phyloP scores from a whole-genome alignment of 2,329 filamentous ascomycete genomes.

The Pseudogymnoascus sp. region DNA sequence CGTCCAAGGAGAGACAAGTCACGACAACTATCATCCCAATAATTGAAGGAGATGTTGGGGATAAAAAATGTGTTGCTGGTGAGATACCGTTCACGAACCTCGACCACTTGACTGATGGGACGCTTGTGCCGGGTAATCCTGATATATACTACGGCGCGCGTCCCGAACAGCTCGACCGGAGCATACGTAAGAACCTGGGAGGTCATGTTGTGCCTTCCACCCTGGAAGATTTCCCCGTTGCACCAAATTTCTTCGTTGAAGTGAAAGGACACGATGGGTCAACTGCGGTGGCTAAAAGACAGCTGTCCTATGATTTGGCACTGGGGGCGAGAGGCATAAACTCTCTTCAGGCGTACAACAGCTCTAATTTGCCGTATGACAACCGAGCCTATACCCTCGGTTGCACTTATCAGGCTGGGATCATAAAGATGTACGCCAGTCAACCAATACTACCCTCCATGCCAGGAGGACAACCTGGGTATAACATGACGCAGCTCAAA shows the following conservation, averaged over 20 bases:
- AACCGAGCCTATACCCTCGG: constrained; percentile 31
- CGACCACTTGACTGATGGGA: constrained; percentile 28
- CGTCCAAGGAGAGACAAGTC: constrained; percentile 30
- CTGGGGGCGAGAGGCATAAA: constrained; percentile 29
- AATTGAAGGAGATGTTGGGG: constrained; percentile 21
- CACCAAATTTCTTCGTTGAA: constrained; percentile 36
- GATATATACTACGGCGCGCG: constrained; percentile 28
- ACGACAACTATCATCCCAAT: constrained; percentile 27
- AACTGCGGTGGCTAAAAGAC: constrained; percentile 25
- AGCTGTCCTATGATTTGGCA: constrained; percentile 33
- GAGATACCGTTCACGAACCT: constrained; percentile 31
- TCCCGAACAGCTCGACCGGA: constrained; percentile 21
- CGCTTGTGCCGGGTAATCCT: constrained; percentile 24
- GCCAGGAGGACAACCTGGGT: constrained; percentile 29
- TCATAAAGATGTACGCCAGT: constrained; percentile 13
- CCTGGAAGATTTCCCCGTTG: constrained; percentile 24
- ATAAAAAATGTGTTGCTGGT: constrained; percentile 19
- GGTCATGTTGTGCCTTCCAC: constrained; percentile 29
- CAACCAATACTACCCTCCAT: not conserved
- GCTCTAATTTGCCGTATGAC: constrained; percentile 27
- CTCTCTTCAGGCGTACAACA: constrained; percentile 30
- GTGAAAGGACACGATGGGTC: constrained; percentile 31
- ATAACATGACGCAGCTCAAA: constrained; percentile 33
- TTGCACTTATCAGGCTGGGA: constrained; percentile 30
- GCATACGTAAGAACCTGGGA: constrained; percentile 21